Conservation (phyloP, 768 basidiomycete species). For the Naganishia friedmannii region DNA sequence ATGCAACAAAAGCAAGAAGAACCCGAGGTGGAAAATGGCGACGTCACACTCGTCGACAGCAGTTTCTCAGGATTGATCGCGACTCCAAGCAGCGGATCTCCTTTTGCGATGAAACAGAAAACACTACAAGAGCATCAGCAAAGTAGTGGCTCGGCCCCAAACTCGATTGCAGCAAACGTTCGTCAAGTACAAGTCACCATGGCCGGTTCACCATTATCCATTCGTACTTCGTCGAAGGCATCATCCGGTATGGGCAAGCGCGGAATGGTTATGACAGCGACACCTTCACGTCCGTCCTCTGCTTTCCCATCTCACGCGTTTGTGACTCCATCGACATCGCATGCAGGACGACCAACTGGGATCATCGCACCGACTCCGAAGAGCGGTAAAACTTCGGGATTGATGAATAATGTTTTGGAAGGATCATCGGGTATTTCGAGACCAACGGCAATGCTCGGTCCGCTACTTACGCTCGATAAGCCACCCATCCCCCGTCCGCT, state of each 20-base stretch:
- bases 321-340: slow-evolving; percentile 5
- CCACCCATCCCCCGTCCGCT: slow-evolving; percentile 11
- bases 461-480: neutral
- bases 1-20: neutral
- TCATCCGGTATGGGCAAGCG: neutral
- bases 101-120: neutral
- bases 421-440: neutral
- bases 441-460: slow-evolving; percentile 8
- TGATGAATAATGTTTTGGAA: slow-evolving; percentile 19
- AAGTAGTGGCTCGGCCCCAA: neutral
- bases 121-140: neutral
- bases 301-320: neutral
- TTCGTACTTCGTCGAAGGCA: neutral
- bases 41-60: slow-evolving; percentile 11
- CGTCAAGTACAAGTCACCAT: slow-evolving; percentile 16
- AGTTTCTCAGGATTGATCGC: neutral
- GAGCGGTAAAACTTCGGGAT: slow-evolving; percentile 14
- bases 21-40: neutral
- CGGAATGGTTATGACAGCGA: neutral
- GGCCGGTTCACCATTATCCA: slow-evolving; percentile 4
- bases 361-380: slow-evolving; percentile 9
- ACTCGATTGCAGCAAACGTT: neutral
- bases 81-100: neutral
- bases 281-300: slow-evolving; percentile 2
- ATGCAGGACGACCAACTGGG: neutral